Evolutionary conservation across 2,329 filamentous ascomycete species (phyloP).

Genomic region (Emergomyces pasteurianus): DNA sequence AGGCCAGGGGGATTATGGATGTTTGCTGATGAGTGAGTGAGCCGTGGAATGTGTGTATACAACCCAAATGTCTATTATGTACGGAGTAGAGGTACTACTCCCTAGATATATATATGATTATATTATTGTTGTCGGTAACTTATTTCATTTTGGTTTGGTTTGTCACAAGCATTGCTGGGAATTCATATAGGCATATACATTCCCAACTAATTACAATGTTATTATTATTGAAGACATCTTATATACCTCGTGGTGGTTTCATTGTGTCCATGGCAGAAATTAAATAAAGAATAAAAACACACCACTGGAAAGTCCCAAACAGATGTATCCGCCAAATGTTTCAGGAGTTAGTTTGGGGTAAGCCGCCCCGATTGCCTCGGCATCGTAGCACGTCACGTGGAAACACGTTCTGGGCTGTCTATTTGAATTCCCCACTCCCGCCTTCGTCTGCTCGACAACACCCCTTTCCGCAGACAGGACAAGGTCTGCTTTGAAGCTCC

Average conservation of each 20-base stretch:
- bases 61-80: not conserved
- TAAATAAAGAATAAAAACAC: not conserved
- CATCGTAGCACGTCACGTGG: not conserved
- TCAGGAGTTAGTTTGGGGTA: no score
- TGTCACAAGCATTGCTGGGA: not conserved
- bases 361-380: not conserved
- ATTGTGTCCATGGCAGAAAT: not conserved
- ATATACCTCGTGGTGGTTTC: not conserved
- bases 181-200: not conserved
- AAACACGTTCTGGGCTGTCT: no score
- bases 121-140: not conserved
- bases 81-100: no score
- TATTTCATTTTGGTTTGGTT: not conserved
- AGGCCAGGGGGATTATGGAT: slow-evolving; percentile 62
- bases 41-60: not conserved
- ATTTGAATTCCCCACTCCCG: no score
- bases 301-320: no score
- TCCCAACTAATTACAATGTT: not conserved
- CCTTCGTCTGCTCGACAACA: not conserved
- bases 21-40: slow-evolving; percentile 64
- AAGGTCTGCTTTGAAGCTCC: not conserved
- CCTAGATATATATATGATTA: not conserved
- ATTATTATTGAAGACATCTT: not conserved
- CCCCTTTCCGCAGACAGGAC: not conserved
- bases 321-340: no score